These are phyloP conservation scores for Rhodotorula sp. DNA, from an alignment of 1,284 basidiomycete genomes.

Conservation along the genomic window DNA sequence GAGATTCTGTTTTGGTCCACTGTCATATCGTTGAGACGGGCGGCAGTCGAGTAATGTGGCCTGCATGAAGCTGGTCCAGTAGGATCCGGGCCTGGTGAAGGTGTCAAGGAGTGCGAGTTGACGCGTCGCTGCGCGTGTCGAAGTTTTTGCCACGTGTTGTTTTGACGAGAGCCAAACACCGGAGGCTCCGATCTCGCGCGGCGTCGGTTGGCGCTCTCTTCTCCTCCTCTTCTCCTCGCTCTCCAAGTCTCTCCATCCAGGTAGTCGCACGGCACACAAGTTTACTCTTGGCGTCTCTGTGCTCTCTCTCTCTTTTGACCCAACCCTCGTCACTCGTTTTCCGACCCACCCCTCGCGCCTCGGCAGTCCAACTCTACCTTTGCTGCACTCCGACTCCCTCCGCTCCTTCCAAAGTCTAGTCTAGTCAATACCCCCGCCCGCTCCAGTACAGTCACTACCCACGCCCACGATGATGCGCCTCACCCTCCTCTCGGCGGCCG, in stretches of 20 bases:
- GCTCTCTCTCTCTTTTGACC: background rate
- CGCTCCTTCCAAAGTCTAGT: conserved; percentile 12
- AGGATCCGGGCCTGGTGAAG: no score
- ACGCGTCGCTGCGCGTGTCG: no score
- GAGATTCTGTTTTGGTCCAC: no score
- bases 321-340: background rate
- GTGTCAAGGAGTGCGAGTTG: no score
- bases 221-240: background rate
- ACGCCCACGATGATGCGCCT: conserved; percentile 29
- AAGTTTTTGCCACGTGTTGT: no score
- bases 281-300: background rate
- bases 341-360: background rate
- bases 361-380: conserved; percentile 3
- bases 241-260: background rate
- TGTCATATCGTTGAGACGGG: no score
- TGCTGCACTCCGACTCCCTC: background rate
- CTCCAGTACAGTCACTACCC: conserved; percentile 10
- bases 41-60: no score
- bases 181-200: no score
- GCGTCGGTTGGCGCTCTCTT: background rate
- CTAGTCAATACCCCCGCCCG: conserved; percentile 4
- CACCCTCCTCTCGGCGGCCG: conserved; percentile 26
- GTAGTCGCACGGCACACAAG: background rate
- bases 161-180: no score
- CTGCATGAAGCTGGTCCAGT: no score